Evolutionary conservation across 2,329 filamentous ascomycete species (phyloP).

Genomic region (Trichoderma sp.): DNA sequence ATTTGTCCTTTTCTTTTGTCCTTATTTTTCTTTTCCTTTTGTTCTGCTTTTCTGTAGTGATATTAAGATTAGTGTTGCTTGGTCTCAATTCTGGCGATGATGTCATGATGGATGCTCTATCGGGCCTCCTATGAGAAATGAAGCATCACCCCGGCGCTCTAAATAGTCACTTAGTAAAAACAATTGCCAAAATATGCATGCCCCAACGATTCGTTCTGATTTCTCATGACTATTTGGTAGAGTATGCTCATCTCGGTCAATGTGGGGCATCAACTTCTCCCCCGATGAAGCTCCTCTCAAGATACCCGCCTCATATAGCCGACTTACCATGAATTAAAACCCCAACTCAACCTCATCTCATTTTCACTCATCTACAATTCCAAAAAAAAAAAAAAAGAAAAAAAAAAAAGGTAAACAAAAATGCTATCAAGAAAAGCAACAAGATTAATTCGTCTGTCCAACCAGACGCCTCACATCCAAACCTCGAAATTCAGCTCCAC

Average conservation of each 20-base stretch:
- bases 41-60: not conserved
- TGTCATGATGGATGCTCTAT: not conserved
- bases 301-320: not conserved
- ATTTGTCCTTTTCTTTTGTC: not conserved
- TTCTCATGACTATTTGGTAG: not conserved
- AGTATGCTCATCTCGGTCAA: not conserved
- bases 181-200: not conserved
- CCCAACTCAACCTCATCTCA: not conserved
- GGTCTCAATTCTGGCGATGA: not conserved
- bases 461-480: constrained; percentile 5
- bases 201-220: not conserved
- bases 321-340: not conserved
- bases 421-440: constrained; percentile 19
- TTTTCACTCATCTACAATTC: not conserved
- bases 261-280: not conserved
- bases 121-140: too few relatives aligned
- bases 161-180: not conserved
- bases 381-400: not conserved
- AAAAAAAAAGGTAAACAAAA: not conserved
- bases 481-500: constrained; percentile 37
- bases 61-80: not conserved
- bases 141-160: not conserved
- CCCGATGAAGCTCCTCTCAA: not conserved
- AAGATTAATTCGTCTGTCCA: not conserved
- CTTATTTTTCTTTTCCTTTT: not conserved